Evolutionary conservation across 495 filamentous ascomycete genomes (phyloP).

Genomic region (Neurospora sp.): DNA sequence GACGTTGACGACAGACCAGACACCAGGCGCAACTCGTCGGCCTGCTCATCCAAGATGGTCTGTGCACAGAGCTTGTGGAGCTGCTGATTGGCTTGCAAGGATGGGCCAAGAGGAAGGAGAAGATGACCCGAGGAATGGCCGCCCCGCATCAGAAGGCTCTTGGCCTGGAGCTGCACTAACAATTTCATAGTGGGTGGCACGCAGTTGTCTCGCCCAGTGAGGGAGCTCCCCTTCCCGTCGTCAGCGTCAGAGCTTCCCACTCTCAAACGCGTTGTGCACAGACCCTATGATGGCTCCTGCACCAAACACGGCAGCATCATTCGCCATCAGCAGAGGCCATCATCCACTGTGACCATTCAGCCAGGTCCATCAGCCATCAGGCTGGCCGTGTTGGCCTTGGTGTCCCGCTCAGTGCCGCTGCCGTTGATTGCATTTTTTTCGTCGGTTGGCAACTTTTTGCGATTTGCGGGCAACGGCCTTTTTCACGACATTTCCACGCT

Average conservation of each 20-base stretch:
- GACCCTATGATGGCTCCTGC: not conserved
- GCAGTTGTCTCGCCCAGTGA: not conserved
- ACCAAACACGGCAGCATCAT: slow-evolving; percentile 6
- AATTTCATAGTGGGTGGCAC: not conserved
- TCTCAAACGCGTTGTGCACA: not conserved
- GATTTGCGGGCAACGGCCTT: slow-evolving; percentile 29
- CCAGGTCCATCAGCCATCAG: not conserved
- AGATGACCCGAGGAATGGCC: not conserved
- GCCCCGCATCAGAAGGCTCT: not conserved
- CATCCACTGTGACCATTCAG: not conserved
- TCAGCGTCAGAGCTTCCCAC: not conserved
- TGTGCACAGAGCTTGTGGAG: not conserved
- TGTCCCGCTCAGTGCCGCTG: slow-evolving; percentile 5
- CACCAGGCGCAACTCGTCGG: not conserved
- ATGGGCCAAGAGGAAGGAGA: not conserved
- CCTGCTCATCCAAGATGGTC: not conserved
- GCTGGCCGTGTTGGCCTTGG: not conserved
- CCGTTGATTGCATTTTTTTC: slow-evolving; percentile 18
- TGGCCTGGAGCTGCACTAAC: not conserved
- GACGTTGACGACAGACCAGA: slow-evolving; percentile 13
- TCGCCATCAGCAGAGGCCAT: slow-evolving; percentile 14
- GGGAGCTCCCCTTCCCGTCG: not conserved
- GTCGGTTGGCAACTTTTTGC: slow-evolving; percentile 35
- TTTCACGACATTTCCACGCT: slow-evolving; percentile 29
- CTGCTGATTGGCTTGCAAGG: slow-evolving; percentile 15